Base-by-base conservation (phyloP, 1,284 basidiomycete species). In the Garcileccinum viscosum region DNA sequence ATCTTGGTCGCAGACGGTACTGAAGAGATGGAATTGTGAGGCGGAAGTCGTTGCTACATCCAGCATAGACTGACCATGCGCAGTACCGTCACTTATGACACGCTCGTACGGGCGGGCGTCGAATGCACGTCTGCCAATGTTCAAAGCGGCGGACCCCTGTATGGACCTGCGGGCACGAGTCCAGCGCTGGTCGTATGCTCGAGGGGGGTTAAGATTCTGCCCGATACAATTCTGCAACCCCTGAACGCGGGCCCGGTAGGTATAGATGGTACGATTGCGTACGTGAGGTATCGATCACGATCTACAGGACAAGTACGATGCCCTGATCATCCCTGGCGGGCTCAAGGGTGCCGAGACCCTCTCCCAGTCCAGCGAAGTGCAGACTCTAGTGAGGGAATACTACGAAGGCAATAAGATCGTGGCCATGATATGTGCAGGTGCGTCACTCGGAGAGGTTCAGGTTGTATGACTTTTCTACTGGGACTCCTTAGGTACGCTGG, bases 1-100 rank as follows among this genome's bases (percentile, higher is more conserved):
- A 86, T 96, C 65, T 83, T 96, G 30, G 88, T 96, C n/a, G 92
- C 95, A n/a, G 87, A 96, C 76, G 95, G 95, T 11, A 95, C 94
- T 0, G 95, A 96, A 76, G 94, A 95, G 80, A 95, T 95, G 89
- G 95, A 96, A 81, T 94, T 94, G 93, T 93, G 77, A 77, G 76
- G 33, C 4, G 38, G 33, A 60, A 44, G 4, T 60, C 64, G n/a
- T 9, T 40, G 60, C 37, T 40, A 19, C 30, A 19, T 24, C n/a
- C 12, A 11, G 24, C 42, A 32, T 62, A 62, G 61, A 62, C 37
- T 64, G 67, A 70, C n/a, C 27, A 4, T 37, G 32, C 56, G n/a
- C 76, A 94, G 91, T 74, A 92, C 92, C 14, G 91, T 95, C 79
- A 86, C 89, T 12, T 94, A 92, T 76, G 94, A 95, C 77, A 92